phyloP scores from a whole-genome alignment of 495 filamentous ascomycete species.

The Podospora fimiseda region DNA sequence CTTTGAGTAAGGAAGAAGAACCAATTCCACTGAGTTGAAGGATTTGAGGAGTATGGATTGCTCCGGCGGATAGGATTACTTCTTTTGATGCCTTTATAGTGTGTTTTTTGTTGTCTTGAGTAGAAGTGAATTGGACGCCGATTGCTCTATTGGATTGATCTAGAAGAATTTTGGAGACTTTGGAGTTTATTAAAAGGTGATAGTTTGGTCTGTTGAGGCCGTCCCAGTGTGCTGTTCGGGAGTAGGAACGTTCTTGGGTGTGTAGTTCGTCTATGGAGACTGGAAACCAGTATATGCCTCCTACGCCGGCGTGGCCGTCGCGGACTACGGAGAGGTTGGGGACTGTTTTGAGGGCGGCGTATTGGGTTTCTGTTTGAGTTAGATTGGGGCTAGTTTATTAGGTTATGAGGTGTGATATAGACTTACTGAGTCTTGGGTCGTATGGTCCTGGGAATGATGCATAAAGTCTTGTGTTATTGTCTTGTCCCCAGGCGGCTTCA shows the following conservation, averaged over 20 bases:
- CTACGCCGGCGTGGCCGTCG: background rate
- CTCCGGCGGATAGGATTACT: slow-evolving; percentile 51
- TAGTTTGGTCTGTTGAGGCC: slow-evolving; percentile 34
- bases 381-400: background rate
- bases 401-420: background rate
- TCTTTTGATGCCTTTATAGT: slow-evolving; percentile 38
- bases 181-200: slow-evolving; percentile 33
- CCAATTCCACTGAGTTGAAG: slow-evolving; percentile 72
- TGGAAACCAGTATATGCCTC: background rate
- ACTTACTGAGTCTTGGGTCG: background rate
- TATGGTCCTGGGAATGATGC: background rate
- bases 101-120: slow-evolving; percentile 6
- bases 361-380: background rate
- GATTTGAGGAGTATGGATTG: slow-evolving; percentile 51
- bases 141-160: slow-evolving; percentile 22
- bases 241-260: background rate
- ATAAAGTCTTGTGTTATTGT: background rate
- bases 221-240: background rate
- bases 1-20: slow-evolving; percentile 54
- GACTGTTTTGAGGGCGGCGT: background rate
- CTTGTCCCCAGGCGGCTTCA: background rate
- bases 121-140: slow-evolving; percentile 22
- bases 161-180: slow-evolving; percentile 41
- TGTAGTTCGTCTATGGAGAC: background rate
- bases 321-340: background rate